Evolutionary conservation across 2,329 filamentous ascomycete species (phyloP), one percentile per base, ranked within the genome.

Genomic region (Aplosporella prunicola): DNA sequence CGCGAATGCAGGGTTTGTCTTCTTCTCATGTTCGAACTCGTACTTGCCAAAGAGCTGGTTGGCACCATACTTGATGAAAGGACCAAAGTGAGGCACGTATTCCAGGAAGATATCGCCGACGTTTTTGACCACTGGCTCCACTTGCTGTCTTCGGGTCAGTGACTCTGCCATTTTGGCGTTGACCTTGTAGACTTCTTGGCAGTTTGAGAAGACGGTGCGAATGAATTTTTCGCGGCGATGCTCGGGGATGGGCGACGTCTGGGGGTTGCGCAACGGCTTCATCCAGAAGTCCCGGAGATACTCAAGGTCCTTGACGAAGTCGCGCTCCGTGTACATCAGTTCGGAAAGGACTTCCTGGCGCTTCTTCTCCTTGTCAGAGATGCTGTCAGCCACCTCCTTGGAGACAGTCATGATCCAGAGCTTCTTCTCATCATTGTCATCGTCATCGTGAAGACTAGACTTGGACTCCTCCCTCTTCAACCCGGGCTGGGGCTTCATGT

Each of bases 201-300:
- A 89, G 57, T 98, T 96, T 50, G 82, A 87, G 61, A 98, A 98
- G 26, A 98, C 93, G 1, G 81, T 93, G 49, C 84, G 79, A 41
- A 98, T 89, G 45, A 94, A 93, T 52, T 82, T 84, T 47, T 95
- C 89, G 43, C 87, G 78, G 41, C 85, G 78, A 43, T 85, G 78
- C 47, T 91, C 78, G 5, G 91, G 89, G 45, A 98, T 93, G 0
- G 88, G 89, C 4, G 89, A 95, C 11, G 74, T 67, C 9, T 63
- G 60, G 13, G 72, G 71, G 40, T 74, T 73, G 33, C 87, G 78
- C 40, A 98, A 65, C 8, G 91, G 91, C 48, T 91, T 75, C 66
- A 98, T 94, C 91, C 91, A 98, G 68, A 96, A 98, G 65, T 98
- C 91, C 44, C 91, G 78, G 20, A 98, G 69, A 56, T 98, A 98